Evolutionary conservation across 768 basidiomycete species (phyloP).

Genomic region (Phylloporus sp.): DNA sequence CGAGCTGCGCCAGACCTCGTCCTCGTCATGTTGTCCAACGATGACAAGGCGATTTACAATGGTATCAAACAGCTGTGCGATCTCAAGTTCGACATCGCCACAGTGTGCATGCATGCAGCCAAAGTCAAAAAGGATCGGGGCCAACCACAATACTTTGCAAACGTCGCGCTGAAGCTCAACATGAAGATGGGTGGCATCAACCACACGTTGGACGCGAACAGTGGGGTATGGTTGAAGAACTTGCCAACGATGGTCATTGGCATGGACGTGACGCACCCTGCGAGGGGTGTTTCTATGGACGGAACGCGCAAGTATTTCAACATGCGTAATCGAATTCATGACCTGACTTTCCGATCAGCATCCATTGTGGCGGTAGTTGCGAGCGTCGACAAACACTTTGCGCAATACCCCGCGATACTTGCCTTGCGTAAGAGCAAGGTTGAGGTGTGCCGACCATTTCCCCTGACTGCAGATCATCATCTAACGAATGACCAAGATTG

Average conservation of each 20-base stretch:
- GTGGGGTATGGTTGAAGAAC: conserved; percentile 36
- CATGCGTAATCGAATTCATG: not conserved
- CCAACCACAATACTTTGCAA: conserved; percentile 48
- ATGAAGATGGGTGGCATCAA: conserved; percentile 55
- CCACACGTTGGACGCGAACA: conserved; percentile 38
- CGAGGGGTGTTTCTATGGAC: conserved; percentile 55
- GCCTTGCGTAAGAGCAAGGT: conserved; percentile 52
- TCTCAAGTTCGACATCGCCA: conserved; percentile 44
- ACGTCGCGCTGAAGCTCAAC: conserved; percentile 52
- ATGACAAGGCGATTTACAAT: conserved; percentile 45
- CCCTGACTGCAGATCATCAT: not conserved
- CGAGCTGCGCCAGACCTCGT: conserved; percentile 21
- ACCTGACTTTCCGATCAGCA: conserved; percentile 23
- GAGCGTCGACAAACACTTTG: conserved; percentile 41
- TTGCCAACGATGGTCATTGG: conserved; percentile 51
- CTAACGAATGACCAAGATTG: conserved; percentile 3
- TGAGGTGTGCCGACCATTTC: conserved; percentile 44
- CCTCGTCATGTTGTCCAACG: conserved; percentile 43
- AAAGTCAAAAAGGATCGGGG: conserved; percentile 56
- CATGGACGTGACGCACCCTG: conserved; percentile 65
- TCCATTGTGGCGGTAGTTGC: conserved; percentile 53
- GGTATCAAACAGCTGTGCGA: conserved; percentile 50
- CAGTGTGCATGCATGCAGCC: conserved; percentile 64
- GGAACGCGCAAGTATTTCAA: conserved; percentile 34
- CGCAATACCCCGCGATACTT: conserved; percentile 46